Base-by-base conservation (phyloP, 208 protist genomes). In the Crithidia expoeki region DNA sequence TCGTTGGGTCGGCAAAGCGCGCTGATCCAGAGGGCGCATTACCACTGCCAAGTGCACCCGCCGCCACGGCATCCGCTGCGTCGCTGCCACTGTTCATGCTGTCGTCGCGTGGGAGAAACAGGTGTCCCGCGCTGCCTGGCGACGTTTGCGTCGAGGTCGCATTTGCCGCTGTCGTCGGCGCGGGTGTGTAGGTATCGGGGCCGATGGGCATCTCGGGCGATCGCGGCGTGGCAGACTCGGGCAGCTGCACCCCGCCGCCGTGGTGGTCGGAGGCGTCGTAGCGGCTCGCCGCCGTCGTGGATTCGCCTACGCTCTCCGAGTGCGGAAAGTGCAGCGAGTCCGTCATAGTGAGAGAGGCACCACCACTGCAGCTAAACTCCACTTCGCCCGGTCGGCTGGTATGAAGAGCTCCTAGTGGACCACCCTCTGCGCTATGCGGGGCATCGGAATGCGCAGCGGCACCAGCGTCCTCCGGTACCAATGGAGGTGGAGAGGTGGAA, bases 31-130 rank as follows among this genome's bases (percentile, higher is more conserved):
- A 12, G 5, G 19, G 27, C 30, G n/a, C 33, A 33, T 1, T 58
- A 52, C 21, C 66, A 36, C 21, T 30, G 50, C 9, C 2, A 23
- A 27, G n/a, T 10, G 33, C 53, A 9, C 10, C 53, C 28, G 19
- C 32, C 30, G 28, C 53, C 40, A 0, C 27, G 25, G 49, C 28
- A 4, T 40, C 58, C n/a, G 19, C 62, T 34, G 21, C 33, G 44
- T 69, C 46, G 38, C 36, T 70, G 38, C 40, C 34, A 52, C 62
- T 80, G 40, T 27, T 51, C 40, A 33, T 46, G 21, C 58, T 42
- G 36, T 67, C 58, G 19, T 7, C 46, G 40, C 57, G n/a, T 2
- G 72, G 72, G 49, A 77, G 32, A 19, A 70, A 36, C 6, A 77
- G 61, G 30, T 77, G 57, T 3, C 57, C 58, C 21, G 25, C 46